Base-by-base conservation (phyloP, 345 rosid species). In the Odontarrhena argentea region DNA sequence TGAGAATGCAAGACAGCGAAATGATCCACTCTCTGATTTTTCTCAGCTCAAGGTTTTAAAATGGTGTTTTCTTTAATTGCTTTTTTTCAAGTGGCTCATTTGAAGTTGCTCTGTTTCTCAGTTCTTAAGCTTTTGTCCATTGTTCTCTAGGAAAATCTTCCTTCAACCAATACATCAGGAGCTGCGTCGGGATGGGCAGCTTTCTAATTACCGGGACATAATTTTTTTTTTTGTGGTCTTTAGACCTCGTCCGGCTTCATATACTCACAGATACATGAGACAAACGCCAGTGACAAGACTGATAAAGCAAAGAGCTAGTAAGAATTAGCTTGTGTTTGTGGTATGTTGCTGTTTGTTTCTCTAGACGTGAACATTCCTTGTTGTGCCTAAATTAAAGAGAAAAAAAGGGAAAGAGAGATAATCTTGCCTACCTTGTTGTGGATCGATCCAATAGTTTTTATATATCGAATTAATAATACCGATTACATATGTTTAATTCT, bases 131-230 rank as follows among this genome's bases (percentile, higher is more conserved):
- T 44, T 7, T 49, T 50, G 55, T 22, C 22, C 60, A 57, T 44
- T 72, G 60, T 25, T 63, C 47, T 80, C 78, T 84, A 91, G 97
- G 85, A 74, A 63, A 87, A 73, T 78, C 86, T 87, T 52, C 97
- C 97, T 52, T 61, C 90, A 3, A 56, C 75, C 36, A 85, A 79
- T 75, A 74, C 80, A 2, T 22, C 86, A 40, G 87, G 87, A 42
- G 30, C 85, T 63, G 87, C 87, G 35, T 81, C 97, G 8, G 97
- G 96, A 73, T 91, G 96, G 97, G 92, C 97, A 1, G 92, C 92
- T 55, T 91, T 91, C 73, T 91, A 67, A 77, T 68, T 32, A 2
- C 91, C 88, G 0, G 88, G 84, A 48, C 86, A 85, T 77, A 84
- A 83, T 84, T 84, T 89, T 62, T 18, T 18, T 18, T 85, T 80